Conservation (phyloP, 1,284 basidiomycete species). For the Cutaneotrichosporon daszewskae region DNA sequence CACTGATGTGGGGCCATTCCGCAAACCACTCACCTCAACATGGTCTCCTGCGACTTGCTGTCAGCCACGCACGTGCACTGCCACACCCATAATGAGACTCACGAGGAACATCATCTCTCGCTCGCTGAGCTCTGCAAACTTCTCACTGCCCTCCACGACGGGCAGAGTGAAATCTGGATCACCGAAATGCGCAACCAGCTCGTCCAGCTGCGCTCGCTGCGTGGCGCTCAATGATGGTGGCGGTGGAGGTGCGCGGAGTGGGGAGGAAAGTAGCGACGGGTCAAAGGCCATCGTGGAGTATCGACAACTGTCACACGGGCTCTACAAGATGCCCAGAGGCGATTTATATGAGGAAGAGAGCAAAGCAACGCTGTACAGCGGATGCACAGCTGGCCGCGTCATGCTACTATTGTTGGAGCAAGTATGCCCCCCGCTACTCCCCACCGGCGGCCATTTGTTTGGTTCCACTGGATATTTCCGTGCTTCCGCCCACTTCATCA, state of each 20-base stretch:
- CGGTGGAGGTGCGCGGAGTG: neutral
- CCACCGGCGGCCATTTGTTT: too few species aligned
- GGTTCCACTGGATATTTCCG: conserved; percentile 5
- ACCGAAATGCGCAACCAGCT: conserved; percentile 24
- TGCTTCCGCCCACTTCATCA: neutral
- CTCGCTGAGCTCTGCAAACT: conserved; percentile 20
- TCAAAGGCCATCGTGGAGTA: too few species aligned
- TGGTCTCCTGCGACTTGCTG: conserved; percentile 25
- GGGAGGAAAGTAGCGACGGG: neutral
- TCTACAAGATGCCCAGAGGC: too few species aligned
- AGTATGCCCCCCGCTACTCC: neutral
- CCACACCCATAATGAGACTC: neutral
- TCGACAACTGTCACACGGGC: too few species aligned
- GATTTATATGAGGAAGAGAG: too few species aligned
- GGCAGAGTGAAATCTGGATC: conserved; percentile 20
- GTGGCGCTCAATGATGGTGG: neutral
- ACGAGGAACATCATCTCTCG: conserved; percentile 44
- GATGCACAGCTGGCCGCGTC: too few species aligned
- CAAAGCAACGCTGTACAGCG: too few species aligned
- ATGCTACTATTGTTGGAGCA: neutral
- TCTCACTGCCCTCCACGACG: conserved; percentile 11
- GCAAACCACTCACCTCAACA: conserved; percentile 23
- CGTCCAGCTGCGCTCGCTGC: neutral
- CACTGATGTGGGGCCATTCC: neutral
- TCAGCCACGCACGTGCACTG: neutral